A percentile compares a stretch with the other conserved stretches of the same genome.
phyloP scores from a whole-genome alignment of 2,329 filamentous ascomycete species.

The Pseudocercospora ulei region DNA sequence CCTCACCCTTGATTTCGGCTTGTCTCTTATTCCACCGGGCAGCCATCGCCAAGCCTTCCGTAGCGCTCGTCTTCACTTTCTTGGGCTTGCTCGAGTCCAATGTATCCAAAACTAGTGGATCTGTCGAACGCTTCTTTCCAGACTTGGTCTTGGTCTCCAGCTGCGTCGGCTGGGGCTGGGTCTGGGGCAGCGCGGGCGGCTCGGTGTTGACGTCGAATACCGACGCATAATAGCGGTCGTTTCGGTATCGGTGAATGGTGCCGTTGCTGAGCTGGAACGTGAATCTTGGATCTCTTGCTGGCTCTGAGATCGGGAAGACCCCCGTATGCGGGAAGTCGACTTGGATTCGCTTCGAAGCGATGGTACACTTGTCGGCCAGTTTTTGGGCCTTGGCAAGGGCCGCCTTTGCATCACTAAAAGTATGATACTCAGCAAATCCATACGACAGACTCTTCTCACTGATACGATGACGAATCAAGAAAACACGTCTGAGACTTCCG shows the following conservation, averaged over 20 bases:
- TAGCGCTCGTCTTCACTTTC: slow-evolving; percentile 45
- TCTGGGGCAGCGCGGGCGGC: slow-evolving; percentile 15
- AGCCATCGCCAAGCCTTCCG: slow-evolving; percentile 20
- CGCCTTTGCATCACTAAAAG: slow-evolving; percentile 60
- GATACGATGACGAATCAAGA: slow-evolving; percentile 63
- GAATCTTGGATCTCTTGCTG: slow-evolving; percentile 38
- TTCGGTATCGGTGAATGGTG: slow-evolving; percentile 20
- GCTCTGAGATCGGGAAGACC: slow-evolving; percentile 66
- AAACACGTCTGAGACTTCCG: slow-evolving; percentile 64
- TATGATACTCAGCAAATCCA: slow-evolving; percentile 75
- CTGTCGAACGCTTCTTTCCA: slow-evolving; percentile 18
- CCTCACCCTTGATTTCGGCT: slow-evolving; percentile 24
- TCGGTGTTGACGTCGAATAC: slow-evolving; percentile 20
- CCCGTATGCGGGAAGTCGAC: slow-evolving; percentile 73
- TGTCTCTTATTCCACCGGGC: slow-evolving; percentile 27
- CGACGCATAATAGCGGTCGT: slow-evolving; percentile 23
- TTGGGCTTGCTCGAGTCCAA: slow-evolving; percentile 42
- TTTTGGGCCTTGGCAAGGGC: slow-evolving; percentile 63
- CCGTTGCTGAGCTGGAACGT: slow-evolving; percentile 18
- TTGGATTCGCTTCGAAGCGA: slow-evolving; percentile 61
- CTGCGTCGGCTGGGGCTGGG: neutral
- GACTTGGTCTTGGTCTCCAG: slow-evolving; percentile 5
- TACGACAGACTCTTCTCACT: slow-evolving; percentile 68
- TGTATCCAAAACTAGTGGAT: slow-evolving; percentile 8
- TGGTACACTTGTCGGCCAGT: slow-evolving; percentile 60